These are phyloP conservation scores for Diaporthe ampelina DNA, from an alignment of 2,329 filamentous ascomycete species.

Conservation along the genomic window DNA sequence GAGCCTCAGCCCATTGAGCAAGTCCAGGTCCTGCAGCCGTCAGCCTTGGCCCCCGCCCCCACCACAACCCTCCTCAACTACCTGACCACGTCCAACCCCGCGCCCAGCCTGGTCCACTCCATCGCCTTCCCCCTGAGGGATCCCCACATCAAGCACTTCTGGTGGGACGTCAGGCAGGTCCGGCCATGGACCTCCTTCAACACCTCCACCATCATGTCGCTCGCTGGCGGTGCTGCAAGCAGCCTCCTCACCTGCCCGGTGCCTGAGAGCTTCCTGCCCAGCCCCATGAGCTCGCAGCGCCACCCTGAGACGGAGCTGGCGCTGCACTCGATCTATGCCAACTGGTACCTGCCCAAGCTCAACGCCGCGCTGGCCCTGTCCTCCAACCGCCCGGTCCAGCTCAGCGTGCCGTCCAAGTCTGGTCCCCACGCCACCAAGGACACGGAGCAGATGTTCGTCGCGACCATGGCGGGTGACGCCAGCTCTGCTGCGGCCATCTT, in stretches of 20 bases:
- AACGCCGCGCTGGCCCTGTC: slow-evolving; percentile 87
- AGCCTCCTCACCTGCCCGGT: slow-evolving; percentile 78
- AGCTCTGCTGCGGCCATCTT: slow-evolving; percentile 68
- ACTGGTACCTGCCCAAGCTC: slow-evolving; percentile 87
- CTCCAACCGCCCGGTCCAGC: slow-evolving; percentile 73
- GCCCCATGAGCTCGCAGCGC: slow-evolving; percentile 69
- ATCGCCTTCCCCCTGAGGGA: slow-evolving; percentile 78
- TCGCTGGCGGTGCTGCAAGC: slow-evolving; percentile 77
- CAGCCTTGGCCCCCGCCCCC: slow-evolving; percentile 58
- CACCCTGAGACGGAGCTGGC: slow-evolving; percentile 84
- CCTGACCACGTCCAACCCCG: slow-evolving; percentile 84
- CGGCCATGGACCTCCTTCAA: slow-evolving; percentile 87
- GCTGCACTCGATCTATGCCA: slow-evolving; percentile 81
- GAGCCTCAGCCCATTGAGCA: slow-evolving; percentile 53
- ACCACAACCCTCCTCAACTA: slow-evolving; percentile 82
- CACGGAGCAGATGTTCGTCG: slow-evolving; percentile 69
- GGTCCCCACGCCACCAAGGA: slow-evolving; percentile 54
- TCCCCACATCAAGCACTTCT: slow-evolving; percentile 84
- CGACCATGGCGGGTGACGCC: slow-evolving; percentile 70
- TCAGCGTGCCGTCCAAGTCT: slow-evolving; percentile 58
- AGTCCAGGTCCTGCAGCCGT: slow-evolving; percentile 51
- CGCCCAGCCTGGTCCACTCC: slow-evolving; percentile 84
- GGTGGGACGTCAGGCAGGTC: slow-evolving; percentile 95
- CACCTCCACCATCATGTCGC: slow-evolving; percentile 76
- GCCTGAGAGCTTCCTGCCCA: slow-evolving; percentile 71